These are phyloP conservation scores for Cyberlindnera bimundalis DNA, from an alignment of 805 yeast genomes.

Conservation along the genomic window DNA sequence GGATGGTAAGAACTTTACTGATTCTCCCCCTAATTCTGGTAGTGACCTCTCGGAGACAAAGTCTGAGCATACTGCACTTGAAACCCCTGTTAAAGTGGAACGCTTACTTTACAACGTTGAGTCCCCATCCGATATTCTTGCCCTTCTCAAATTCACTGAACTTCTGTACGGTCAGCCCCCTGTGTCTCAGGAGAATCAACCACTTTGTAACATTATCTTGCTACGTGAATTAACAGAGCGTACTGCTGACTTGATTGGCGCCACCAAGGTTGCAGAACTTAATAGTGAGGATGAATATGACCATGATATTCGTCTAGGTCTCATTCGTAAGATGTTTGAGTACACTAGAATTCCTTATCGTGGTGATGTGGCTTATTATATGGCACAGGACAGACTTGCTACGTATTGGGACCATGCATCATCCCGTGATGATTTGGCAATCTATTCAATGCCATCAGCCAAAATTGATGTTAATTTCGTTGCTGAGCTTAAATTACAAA, in stretches of 20 bases:
- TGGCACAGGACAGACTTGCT: slow-evolving; percentile 64
- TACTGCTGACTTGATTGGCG: slow-evolving; percentile 66
- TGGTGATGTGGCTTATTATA: slow-evolving; percentile 69
- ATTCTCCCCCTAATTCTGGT: slow-evolving; percentile 8
- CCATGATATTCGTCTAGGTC: slow-evolving; percentile 25
- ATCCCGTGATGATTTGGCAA: slow-evolving; percentile 20
- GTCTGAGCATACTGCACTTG: slow-evolving; percentile 12
- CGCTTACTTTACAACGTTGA: slow-evolving; percentile 26
- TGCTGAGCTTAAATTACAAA: not conserved
- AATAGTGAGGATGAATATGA: slow-evolving; percentile 26
- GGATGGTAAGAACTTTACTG: slow-evolving; percentile 27
- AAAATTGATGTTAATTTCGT: slow-evolving; percentile 9
- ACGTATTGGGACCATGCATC: slow-evolving; percentile 78
- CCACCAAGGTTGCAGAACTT: slow-evolving; percentile 41
- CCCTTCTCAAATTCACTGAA: slow-evolving; percentile 24
- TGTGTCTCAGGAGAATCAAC: slow-evolving; percentile 19
- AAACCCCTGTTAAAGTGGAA: slow-evolving; percentile 15
- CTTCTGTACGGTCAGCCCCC: slow-evolving; percentile 27
- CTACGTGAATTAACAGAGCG: slow-evolving; percentile 60
- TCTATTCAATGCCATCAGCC: slow-evolving; percentile 17
- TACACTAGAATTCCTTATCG: slow-evolving; percentile 52
- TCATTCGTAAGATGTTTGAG: slow-evolving; percentile 34
- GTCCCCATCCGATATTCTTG: slow-evolving; percentile 21
- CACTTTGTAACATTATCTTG: slow-evolving; percentile 48
- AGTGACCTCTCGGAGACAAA: slow-evolving; percentile 9